phyloP scores from a whole-genome alignment of 2,329 filamentous ascomycete genomes.

The Trichoderma hamatum region DNA sequence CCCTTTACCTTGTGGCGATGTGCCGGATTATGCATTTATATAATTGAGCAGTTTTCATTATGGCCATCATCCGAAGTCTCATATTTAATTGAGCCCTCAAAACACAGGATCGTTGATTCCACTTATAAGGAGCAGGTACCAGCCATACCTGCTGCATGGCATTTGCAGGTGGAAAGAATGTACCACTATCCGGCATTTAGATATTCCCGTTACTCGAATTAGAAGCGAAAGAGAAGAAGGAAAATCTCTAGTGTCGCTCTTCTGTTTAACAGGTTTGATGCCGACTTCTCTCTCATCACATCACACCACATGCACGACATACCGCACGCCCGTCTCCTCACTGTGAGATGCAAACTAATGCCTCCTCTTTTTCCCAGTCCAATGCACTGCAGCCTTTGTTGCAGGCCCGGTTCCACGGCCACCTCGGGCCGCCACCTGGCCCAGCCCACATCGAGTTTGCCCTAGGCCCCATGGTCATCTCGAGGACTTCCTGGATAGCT shows the following conservation, averaged over 20 bases:
- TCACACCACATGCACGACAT: constrained; percentile 26
- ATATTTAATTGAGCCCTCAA: background rate
- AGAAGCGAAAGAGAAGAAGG: background rate
- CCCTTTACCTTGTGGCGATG: background rate
- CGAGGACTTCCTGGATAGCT: constrained; percentile 11
- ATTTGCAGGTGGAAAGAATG: background rate
- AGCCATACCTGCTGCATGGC: background rate
- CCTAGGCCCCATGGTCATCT: constrained; percentile 20
- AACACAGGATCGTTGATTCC: background rate
- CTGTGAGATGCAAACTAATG: constrained; percentile 21
- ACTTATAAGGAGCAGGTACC: background rate
- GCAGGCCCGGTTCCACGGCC: constrained; percentile 25
- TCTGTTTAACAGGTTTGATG: background rate
- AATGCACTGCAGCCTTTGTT: constrained; percentile 8
- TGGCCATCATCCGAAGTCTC: no score
- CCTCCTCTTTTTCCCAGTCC: constrained; percentile 6
- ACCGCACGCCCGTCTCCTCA: constrained; percentile 18
- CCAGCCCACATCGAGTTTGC: constrained; percentile 17
- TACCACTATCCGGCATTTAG: background rate
- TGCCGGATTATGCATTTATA: no score
- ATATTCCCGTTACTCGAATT: background rate
- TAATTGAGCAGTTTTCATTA: no score
- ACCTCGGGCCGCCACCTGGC: constrained; percentile 25
- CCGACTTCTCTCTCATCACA: background rate
- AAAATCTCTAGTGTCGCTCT: background rate